Evolutionary conservation across 495 filamentous ascomycete species (phyloP), one percentile per base, ranked within the genome.

Genomic region (Platismatia glauca): DNA sequence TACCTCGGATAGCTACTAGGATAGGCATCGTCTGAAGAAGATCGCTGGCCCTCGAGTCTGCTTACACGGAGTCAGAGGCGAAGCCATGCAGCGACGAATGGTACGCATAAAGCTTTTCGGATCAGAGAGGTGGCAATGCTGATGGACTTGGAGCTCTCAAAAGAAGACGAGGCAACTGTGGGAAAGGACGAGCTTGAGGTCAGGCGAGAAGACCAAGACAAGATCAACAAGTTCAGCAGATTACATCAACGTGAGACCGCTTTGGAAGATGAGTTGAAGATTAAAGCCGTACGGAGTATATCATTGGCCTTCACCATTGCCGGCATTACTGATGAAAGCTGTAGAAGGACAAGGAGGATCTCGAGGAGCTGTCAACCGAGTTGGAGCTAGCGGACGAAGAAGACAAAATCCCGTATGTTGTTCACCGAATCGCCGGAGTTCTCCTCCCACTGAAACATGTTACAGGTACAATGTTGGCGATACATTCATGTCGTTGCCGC

Each of bases 321-420:
- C 41, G n/a, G 13, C 20, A 44, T 68, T 60, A 71, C 72, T 68
- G 59, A 66, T 59, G 9, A 43, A n/a, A 39, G 50, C 27, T 62
- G 58, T 68, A 98, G 95, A 96, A 98, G 77, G 94, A 97, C 70
- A 97, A 97, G 74, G 95, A 97, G 73, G 94, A 97, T 68, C 82
- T 97, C 7, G 91, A 96, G 67, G 94, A 98, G 72, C 82, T 97
- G 55, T 88, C 86, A 7, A 89, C 78, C 38, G 94, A 98, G 72
- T 80, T 98, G 20, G 94, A 97, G 74, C 83, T 98, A 9, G 91
- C 89, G 33, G 94, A 97, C 76, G 95, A 98, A 69, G 94, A 97
- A 63, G 91, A 96, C 34, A 81, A 87, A 63, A 82, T 98, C 15
- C 92, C 90, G 93, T 97, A 79, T 48, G 82, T 75, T 34, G 13